Base-by-base conservation (phyloP, 352 stramenopile genomes). In the Phytophthora pistaciae region DNA sequence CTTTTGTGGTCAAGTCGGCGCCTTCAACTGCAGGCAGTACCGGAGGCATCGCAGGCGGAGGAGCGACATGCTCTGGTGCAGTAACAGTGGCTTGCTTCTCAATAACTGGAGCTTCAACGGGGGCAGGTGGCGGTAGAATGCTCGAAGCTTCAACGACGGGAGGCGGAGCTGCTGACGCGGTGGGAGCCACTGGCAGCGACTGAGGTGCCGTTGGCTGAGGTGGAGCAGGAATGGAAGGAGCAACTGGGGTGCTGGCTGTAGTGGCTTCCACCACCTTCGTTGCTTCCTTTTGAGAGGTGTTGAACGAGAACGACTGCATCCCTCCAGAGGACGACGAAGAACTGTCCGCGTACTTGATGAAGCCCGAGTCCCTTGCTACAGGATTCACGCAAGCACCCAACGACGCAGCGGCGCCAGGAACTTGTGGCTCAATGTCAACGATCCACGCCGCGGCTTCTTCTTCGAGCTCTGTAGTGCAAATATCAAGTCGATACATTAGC, bases 271-370 rank as follows among this genome's bases (percentile, higher is more conserved):
- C 55, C 16, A 56, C 49, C 42, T 78, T 77, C 9, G 75, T 73
- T 0, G 74, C 71, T 10, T 84, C 74, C 31, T 80, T 69, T 57
- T 93, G 85, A 21, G 84, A 79, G 0, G 86, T 94, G 36, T 82
- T 76, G 68, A 94, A 89, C 21, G 84, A 82, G 63, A 94, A 94
- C 25, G 84, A 90, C 46, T 91, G 75, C 72, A 92, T 88, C 1
- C 72, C 53, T 9, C 63, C 52, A 49, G 56, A 66, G 25, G 44
- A 40, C 2, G 68, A 74, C 20, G 68, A 71, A 53, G 64, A 74
- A 60, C 61, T 83, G 33, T 90, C 80, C 0, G 62, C 66, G 55
- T 92, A 91, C 59, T 84, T 60, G 46, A 92, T 67, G 55, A 90
- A 91, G 14, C 80, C 83, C 7, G 85, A 82, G 50, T 90, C 78